Base-by-base conservation (phyloP, 2,329 filamentous ascomycete species). In the Aspergillus sp. region DNA sequence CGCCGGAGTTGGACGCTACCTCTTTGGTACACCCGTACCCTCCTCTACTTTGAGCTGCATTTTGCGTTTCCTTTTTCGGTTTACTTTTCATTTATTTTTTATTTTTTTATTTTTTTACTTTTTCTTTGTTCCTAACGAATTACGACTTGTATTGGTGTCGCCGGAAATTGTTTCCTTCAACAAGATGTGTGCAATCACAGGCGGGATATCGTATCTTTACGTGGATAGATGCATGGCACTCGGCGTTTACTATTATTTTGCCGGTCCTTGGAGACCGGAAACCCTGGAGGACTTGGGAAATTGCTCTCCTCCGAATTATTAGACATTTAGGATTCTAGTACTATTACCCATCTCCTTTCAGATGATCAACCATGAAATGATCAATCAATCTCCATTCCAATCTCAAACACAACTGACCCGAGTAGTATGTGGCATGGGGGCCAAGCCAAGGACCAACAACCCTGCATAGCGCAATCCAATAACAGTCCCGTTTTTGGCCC, bases 1-100 rank as follows among this genome's bases (percentile, higher is more conserved):
- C 77, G 5, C 77, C 77, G 17, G 67, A 75, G 44, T 77, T 75
- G 7, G 68, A 67, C 32, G 69, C 71, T n/a, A 71, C 71, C 58
- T 78, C 76, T 15, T 75, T 76, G n/a, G n/a, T n/a, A 13, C 71
- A 71, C 45, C 64, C 70, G 36, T 70, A 68, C 30, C 44, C 44
- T 55, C 61, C 68, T 38, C 60, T 69, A 4, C 38, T 68, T 30
- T 64, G 49, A 63, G 48, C 47, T 36, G 34, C 34, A 9, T 50
- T 52, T 41, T 44, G 52, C 9, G 26, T 30, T 30, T 30, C 9
- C 26, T 30, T 8, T 11, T 30, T 30, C 26, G 26, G 26, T 30
- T 30, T 30, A 11, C n/a, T n/a, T n/a, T 30, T 30, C 0, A 8
- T 56, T 43, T 17, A 41, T 51, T 48, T 49, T 30, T 15, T 47